Conservation (phyloP, 371 early-diverging fungal species). For the Umbelopsis sp. region DNA sequence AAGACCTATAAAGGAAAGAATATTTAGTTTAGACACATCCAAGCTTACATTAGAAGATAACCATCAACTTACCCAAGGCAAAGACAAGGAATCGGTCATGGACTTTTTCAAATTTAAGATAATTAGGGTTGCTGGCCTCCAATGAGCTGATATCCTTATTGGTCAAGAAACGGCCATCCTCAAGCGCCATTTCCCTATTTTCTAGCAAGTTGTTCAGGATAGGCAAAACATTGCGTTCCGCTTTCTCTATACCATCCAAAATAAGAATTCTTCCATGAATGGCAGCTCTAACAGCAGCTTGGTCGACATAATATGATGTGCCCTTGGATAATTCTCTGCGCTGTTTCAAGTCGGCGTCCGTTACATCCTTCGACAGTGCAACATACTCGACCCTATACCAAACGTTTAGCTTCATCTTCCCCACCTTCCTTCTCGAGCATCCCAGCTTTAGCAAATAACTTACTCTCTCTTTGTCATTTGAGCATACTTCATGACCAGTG, state of each 20-base stretch:
- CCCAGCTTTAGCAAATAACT: not conserved
- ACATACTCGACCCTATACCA: conserved; percentile 73
- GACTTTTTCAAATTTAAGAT: conserved; percentile 72
- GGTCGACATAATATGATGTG: conserved; percentile 78
- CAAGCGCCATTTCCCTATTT: conserved; percentile 87
- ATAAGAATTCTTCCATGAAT: conserved; percentile 79
- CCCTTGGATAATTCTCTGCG: conserved; percentile 78
- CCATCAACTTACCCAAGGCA: conserved; percentile 59
- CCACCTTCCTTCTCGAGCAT: not conserved
- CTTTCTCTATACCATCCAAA: conserved; percentile 84
- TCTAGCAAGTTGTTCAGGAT: conserved; percentile 87
- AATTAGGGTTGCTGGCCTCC: conserved; percentile 42
- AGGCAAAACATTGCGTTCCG: conserved; percentile 87
- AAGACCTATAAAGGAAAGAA: conserved; percentile 40
- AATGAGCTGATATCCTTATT: conserved; percentile 54
- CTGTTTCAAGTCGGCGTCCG: conserved; percentile 84
- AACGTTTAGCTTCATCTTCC: not conserved
- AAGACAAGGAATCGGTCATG: conserved; percentile 76
- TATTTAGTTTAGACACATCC: not conserved
- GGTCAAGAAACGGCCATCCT: conserved; percentile 83
- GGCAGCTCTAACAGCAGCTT: conserved; percentile 83
- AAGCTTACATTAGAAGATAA: not conserved
- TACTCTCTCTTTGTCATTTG: conserved; percentile 67
- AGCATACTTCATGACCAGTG: conserved; percentile 74
- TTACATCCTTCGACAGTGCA: conserved; percentile 77